Conservation (phyloP, 2,329 filamentous ascomycete genomes). For the Nigrograna mackinnonii region DNA sequence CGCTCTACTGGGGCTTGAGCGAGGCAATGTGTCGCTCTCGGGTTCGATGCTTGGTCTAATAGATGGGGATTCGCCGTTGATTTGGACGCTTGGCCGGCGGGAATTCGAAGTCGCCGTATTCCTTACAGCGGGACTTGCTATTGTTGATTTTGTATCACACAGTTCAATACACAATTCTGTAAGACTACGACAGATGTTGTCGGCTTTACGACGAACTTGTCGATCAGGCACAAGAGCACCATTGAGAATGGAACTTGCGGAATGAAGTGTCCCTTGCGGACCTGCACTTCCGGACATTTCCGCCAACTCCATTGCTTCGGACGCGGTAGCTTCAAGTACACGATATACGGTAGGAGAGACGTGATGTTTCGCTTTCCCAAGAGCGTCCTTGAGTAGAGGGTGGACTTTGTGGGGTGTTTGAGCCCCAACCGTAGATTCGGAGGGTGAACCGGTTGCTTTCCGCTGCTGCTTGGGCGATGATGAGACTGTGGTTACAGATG, state of each 20-base stretch:
- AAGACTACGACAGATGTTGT: constrained; percentile 88
- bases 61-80: constrained; percentile 39
- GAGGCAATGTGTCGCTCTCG: constrained; percentile 31
- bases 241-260: constrained; percentile 67
- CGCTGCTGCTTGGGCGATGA: constrained; percentile 78
- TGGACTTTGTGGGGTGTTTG: constrained; percentile 63
- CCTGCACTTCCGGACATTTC: constrained; percentile 76
- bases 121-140: constrained; percentile 34
- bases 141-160: constrained; percentile 41
- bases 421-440: constrained; percentile 48
- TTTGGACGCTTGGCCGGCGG: constrained; percentile 39
- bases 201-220: constrained; percentile 85
- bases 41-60: constrained; percentile 38
- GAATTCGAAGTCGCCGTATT: constrained; percentile 21
- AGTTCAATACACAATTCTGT: constrained; percentile 91
- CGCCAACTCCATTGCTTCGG: constrained; percentile 79
- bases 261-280: constrained; percentile 63
- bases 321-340: constrained; percentile 77
- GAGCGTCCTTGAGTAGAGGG: constrained; percentile 77
- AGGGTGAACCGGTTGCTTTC: constrained; percentile 51
- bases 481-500: constrained; percentile 86
- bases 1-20: constrained; percentile 39
- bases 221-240: constrained; percentile 70
- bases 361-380: constrained; percentile 75
- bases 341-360: constrained; percentile 74